Base-by-base conservation (phyloP, 192 early-diverging fungal genomes). In the Mycoemilia scoparia region DNA sequence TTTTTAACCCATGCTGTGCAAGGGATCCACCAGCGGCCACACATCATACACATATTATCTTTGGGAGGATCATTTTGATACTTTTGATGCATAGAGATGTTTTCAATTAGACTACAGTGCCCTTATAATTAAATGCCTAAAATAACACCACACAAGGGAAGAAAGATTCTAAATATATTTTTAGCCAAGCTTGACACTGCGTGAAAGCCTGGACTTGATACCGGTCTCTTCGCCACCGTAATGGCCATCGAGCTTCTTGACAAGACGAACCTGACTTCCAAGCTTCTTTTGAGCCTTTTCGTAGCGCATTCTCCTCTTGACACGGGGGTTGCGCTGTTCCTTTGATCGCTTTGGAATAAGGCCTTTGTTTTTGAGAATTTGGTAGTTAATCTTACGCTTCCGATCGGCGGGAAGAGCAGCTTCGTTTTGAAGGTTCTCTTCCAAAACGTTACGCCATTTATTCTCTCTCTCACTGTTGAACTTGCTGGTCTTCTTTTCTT, bases 341-440 rank as follows among this genome's bases (percentile, higher is more conserved):
- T 92, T 90, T 52, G 76, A 78, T 38, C 93, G 82, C 34, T 72
- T 69, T 21, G 88, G 89, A 19, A 79, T 84, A 32, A 97, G 70
- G 37, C 93, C 93, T 66, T 85, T 82, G 69, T 97, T 97, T 57
- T 86, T 79, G 46, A 91, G 69, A 45, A 97, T 97, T 39, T 82
- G 71, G 60, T 77, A 88, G 37, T 72, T 78, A 20, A 83, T 77
- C 15, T 58, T 50, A 21, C 93, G 82, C 60, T 92, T 92, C 22
- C 57, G 39, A 18, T 66, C 73, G 18, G 47, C 57, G 5, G 39
- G 57, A 34, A 76, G 47, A 1, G 37, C 29, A 0, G 52, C 47
- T 29, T 76, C 71, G 44, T 46, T 59, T 31, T 43, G 67, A 29
- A 32, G 43, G 32, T 74, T 57, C 22, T 52, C 65, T 6, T 54